phyloP scores from a whole-genome alignment of 1,284 basidiomycete species.

The Phellinidium pouzarii region DNA sequence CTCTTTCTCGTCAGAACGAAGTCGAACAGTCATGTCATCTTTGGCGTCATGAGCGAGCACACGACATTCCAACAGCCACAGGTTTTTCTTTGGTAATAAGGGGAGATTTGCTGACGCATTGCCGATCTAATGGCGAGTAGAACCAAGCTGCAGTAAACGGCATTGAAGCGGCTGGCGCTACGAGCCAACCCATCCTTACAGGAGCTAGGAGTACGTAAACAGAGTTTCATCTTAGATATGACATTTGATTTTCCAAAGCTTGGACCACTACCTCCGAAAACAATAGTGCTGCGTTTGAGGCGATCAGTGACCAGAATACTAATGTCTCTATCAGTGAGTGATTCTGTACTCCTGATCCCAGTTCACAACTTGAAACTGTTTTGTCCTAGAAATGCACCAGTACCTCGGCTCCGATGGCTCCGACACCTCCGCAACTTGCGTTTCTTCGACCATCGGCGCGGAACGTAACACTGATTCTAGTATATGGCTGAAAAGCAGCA shows the following conservation, averaged over 20 bases:
- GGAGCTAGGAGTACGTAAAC: conserved; percentile 29
- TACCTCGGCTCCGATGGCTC: conserved; percentile 64
- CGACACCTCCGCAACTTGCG: conserved; percentile 48
- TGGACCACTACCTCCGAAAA: conserved; percentile 50
- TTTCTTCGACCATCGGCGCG: conserved; percentile 51
- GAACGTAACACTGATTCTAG: conserved; percentile 52
- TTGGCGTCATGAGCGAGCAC: conserved; percentile 60
- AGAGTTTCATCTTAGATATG: background rate
- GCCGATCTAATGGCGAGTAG: conserved; percentile 20
- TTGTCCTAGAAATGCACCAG: conserved; percentile 53
- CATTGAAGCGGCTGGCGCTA: conserved; percentile 54
- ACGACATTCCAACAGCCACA: conserved; percentile 42
- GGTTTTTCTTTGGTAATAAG: conserved; percentile 38
- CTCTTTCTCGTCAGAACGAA: conserved; percentile 22
- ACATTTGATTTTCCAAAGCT: conserved; percentile 27
- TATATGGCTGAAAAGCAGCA: conserved; percentile 50
- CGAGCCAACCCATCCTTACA: conserved; percentile 42
- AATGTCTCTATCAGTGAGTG: conserved; percentile 48
- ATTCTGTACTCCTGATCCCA: background rate
- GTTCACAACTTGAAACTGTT: conserved; percentile 1
- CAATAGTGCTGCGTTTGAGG: conserved; percentile 42
- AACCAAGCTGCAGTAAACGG: conserved; percentile 60
- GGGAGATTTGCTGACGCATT: background rate
- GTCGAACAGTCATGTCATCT: conserved; percentile 47
- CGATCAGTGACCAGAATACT: conserved; percentile 53